phyloP scores from a whole-genome alignment of 2,329 filamentous ascomycete species.

The Phaeosphaeria sp. region DNA sequence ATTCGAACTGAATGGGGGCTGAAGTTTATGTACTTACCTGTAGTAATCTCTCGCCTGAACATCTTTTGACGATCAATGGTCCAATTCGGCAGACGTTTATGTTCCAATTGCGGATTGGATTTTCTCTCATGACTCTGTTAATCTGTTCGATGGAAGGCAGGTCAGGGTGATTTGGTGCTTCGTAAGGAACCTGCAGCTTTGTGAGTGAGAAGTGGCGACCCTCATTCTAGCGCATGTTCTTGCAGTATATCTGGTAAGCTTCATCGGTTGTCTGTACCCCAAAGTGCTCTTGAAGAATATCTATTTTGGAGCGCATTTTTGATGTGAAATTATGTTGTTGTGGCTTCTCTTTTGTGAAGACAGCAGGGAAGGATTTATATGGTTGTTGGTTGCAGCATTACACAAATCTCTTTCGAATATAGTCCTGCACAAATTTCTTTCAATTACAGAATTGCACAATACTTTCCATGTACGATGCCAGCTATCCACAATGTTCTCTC shows the following conservation, averaged over 20 bases:
- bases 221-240: not conserved
- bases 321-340: not conserved
- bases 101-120: not conserved
- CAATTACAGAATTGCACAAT: not conserved
- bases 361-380: not conserved
- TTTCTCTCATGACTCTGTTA: not conserved
- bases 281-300: slow-evolving; percentile 4
- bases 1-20: not conserved
- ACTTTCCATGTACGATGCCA: not conserved
- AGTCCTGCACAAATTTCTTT: not conserved
- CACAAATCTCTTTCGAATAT: too few relatives aligned
- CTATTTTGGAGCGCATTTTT: slow-evolving; percentile 4
- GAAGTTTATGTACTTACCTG: not conserved
- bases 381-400: too few relatives aligned
- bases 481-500: not conserved
- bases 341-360: not conserved
- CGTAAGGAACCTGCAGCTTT: slow-evolving; percentile 11
- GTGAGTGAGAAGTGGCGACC: not conserved
- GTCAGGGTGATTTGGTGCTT: slow-evolving; percentile 8
- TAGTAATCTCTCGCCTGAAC: not conserved
- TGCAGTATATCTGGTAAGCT: not conserved
- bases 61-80: slow-evolving; percentile 1
- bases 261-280: not conserved
- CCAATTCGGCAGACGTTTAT: slow-evolving; percentile 1
- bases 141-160: slow-evolving; percentile 7